phyloP scores from a whole-genome alignment of 805 yeast genomes.

The Ogataea glucozyma region DNA sequence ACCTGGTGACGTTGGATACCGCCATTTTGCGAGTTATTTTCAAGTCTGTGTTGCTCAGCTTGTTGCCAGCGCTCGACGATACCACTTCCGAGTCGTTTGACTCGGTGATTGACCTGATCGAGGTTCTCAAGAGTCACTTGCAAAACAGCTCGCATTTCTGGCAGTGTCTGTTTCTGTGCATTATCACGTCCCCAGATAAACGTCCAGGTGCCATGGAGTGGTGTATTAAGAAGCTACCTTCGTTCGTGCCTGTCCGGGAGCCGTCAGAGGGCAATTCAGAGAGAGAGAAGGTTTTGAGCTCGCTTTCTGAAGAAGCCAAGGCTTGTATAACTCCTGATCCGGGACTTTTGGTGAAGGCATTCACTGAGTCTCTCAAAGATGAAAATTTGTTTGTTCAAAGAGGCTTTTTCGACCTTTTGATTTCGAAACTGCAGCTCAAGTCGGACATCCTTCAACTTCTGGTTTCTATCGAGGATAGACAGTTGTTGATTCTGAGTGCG shows the following conservation, averaged over 20 bases:
- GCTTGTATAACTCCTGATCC: slow-evolving; percentile 74
- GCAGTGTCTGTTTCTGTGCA: slow-evolving; percentile 74
- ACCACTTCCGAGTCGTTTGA: slow-evolving; percentile 82
- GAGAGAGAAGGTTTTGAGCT: slow-evolving; percentile 25
- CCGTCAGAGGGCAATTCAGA: background rate
- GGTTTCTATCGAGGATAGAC: slow-evolving; percentile 54
- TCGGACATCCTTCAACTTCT: slow-evolving; percentile 54
- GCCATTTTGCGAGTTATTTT: slow-evolving; percentile 52
- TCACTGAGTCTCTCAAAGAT: slow-evolving; percentile 64
- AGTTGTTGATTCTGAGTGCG: slow-evolving; percentile 59
- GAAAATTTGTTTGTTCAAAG: slow-evolving; percentile 77
- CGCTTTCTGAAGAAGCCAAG: slow-evolving; percentile 44
- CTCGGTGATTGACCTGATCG: slow-evolving; percentile 60
- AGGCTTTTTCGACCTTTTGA: slow-evolving; percentile 82
- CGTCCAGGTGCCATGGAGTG: slow-evolving; percentile 83
- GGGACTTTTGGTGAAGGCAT: slow-evolving; percentile 73
- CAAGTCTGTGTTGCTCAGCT: slow-evolving; percentile 69
- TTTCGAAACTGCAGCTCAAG: slow-evolving; percentile 64
- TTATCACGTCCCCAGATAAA: slow-evolving; percentile 77
- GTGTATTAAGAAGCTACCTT: slow-evolving; percentile 67
- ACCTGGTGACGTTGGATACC: slow-evolving; percentile 55
- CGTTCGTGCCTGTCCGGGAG: slow-evolving; percentile 35
- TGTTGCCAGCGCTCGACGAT: slow-evolving; percentile 89
- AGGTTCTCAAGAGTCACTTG: slow-evolving; percentile 54
- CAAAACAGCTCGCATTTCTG: slow-evolving; percentile 78